phyloP scores from a whole-genome alignment of 805 yeast species.

The Schizosaccharomyces osmophilus region DNA sequence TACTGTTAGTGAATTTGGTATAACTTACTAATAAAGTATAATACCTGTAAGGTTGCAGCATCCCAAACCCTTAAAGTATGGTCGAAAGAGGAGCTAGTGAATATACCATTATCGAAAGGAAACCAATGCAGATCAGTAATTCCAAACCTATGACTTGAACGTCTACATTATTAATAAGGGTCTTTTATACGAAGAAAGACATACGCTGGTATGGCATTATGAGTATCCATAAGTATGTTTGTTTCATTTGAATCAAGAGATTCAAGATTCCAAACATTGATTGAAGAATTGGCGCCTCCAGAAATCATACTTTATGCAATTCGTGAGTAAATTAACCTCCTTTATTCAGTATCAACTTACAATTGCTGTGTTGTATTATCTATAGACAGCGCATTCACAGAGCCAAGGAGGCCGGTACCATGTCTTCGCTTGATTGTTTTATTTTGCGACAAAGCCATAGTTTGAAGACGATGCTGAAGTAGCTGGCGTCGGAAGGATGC shows the following conservation, averaged over 20 bases:
- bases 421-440: background rate
- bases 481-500: background rate
- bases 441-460: background rate
- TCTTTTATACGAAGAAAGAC: background rate
- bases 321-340: background rate
- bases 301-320: conserved; percentile 20
- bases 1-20: background rate
- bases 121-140: conserved; percentile 64
- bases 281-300: conserved; percentile 49
- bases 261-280: conserved; percentile 41
- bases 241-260: conserved; percentile 11
- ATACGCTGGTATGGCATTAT: background rate
- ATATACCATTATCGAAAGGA: conserved; percentile 71
- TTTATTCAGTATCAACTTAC: background rate
- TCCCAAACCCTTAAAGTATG: conserved; percentile 62
- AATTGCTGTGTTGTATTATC: background rate
- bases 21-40: too few species aligned
- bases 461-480: background rate
- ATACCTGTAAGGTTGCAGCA: conserved; percentile 31
- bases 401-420: background rate
- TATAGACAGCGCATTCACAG: background rate
- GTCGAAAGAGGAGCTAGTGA: conserved; percentile 62
- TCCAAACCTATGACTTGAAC: conserved; percentile 38
- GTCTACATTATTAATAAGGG: background rate
- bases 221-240: conserved; percentile 2